phyloP scores from a whole-genome alignment of 148 eudicot genomes.

The Cornus controversa region DNA sequence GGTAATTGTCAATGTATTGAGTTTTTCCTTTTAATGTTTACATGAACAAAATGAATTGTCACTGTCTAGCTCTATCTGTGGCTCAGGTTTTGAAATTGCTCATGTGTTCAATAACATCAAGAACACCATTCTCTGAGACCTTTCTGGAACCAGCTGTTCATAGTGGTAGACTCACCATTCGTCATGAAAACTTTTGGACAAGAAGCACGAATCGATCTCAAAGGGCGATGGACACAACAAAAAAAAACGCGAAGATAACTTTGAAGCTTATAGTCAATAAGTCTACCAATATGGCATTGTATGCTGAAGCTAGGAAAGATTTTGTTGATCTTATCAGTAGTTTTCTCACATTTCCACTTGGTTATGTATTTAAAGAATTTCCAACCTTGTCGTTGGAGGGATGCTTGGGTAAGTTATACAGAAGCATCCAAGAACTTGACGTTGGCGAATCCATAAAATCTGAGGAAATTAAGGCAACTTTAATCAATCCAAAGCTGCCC shows the following conservation, averaged over 20 bases:
- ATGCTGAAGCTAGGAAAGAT: conserved; percentile 14
- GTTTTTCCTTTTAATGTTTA: neutral
- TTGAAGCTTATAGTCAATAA: conserved; percentile 15
- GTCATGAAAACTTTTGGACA: neutral
- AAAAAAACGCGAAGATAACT: neutral
- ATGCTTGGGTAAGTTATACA: conserved; percentile 12
- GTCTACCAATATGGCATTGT: neutral
- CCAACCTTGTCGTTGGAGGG: conserved; percentile 1
- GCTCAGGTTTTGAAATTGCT: conserved; percentile 17
- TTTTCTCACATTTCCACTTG: conserved; percentile 17
- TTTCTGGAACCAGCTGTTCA: neutral
- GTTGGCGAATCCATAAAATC: neutral
- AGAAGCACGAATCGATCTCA: neutral
- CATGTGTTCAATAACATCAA: conserved; percentile 11
- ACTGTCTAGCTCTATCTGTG: neutral
- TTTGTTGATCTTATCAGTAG: conserved; percentile 17
- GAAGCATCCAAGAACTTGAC: neutral
- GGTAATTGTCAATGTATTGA: neutral
- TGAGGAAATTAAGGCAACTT: conserved; percentile 12
- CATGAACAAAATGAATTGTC: no score
- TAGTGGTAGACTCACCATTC: no score
- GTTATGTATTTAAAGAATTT: conserved; percentile 8
- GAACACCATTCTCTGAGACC: conserved; percentile 11
- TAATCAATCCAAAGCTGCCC: conserved; percentile 14
- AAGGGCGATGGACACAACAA: neutral